Base-by-base conservation (phyloP, 1,284 basidiomycete species). In the Irpex sp. region DNA sequence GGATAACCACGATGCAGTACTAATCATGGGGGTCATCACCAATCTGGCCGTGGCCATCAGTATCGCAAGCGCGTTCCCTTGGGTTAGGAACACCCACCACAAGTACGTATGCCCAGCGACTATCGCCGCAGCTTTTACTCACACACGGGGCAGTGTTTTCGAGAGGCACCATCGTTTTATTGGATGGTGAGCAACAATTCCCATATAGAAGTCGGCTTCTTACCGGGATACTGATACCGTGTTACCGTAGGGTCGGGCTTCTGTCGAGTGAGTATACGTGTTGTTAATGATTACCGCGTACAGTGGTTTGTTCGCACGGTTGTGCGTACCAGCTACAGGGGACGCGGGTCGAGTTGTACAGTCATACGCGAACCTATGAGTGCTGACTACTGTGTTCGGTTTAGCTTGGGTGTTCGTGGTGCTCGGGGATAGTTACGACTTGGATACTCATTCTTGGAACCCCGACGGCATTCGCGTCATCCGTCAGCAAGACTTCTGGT, bases 91-190 rank as follows among this genome's bases (percentile, higher is more conserved):
- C 67, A 84, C 83, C 26, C 85, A 88, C 71, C 87, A 88, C 72
- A 88, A 88, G 86, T 88, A 75, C 66, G 81, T 74, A 55, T 7
- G 11, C 33, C 53, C 53, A 55, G 6, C 11, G 19, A 55, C 50
- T 13, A 56, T 46, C 58, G 35, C 59, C 64, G 33, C 58, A 37
- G 59, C 39, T 62, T 56, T 58, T 53, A 68, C 67, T 69, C 68
- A 70, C 67, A 61, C 62, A 9, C 60, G 46, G 60, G 57, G 31
- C 59, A 89, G 87, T 66, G 75, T 87, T 31, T 90, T 90, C 67
- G 88, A 90, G 69, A 76, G 86, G 58, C 83, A 88, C 70, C 88
- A 90, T 75, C 83, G 88, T 15, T 87, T 89, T 72, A 79, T 86
- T 69, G 88, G 88, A 59, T 90, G 87, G 85, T 85, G 72, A 69